Conservation (phyloP, 1,284 basidiomycete genomes). For the Cryptococcus wingfieldii region DNA sequence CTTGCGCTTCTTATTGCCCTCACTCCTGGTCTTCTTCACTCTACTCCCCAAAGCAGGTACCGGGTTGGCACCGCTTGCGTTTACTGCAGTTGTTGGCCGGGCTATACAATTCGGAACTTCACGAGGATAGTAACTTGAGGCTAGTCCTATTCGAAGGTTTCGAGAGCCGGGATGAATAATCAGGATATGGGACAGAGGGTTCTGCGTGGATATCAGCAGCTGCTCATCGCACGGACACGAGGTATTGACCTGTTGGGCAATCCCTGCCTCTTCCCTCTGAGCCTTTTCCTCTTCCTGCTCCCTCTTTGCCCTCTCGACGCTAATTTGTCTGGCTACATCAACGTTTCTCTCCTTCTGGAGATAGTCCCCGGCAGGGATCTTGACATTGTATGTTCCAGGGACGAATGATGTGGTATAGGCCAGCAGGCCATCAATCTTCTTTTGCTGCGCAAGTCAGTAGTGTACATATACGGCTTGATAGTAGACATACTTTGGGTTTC, state of each 20-base stretch:
- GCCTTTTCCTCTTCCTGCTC: constrained; percentile 14
- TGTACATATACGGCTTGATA: not conserved
- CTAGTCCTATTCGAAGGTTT: constrained; percentile 78
- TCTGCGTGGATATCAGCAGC: not conserved
- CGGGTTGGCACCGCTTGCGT: constrained; percentile 17
- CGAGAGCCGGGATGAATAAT: constrained; percentile 94
- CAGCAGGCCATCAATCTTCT: constrained; percentile 23
- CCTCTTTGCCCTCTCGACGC: constrained; percentile 24
- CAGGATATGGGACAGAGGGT: constrained; percentile 45
- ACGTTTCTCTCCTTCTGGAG: constrained; percentile 35
- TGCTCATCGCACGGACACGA: not conserved
- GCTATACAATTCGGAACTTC: constrained; percentile 48
- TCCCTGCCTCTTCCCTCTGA: constrained; percentile 15
- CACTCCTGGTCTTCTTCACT: constrained; percentile 11
- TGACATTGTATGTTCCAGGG: constrained; percentile 41
- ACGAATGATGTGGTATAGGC: constrained; percentile 40
- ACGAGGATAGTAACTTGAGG: constrained; percentile 62
- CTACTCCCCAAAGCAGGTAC: constrained; percentile 28
- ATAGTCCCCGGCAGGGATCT: constrained; percentile 44
- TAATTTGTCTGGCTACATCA: constrained; percentile 36
- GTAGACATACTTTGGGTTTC: not conserved
- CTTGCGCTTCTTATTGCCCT: constrained; percentile 11
- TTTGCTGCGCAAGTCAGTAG: constrained; percentile 3
- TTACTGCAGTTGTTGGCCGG: constrained; percentile 15
- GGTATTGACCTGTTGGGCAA: constrained; percentile 20